Evolutionary conservation across 805 yeast genomes (phyloP).

Genomic region (Spathaspora sp.): DNA sequence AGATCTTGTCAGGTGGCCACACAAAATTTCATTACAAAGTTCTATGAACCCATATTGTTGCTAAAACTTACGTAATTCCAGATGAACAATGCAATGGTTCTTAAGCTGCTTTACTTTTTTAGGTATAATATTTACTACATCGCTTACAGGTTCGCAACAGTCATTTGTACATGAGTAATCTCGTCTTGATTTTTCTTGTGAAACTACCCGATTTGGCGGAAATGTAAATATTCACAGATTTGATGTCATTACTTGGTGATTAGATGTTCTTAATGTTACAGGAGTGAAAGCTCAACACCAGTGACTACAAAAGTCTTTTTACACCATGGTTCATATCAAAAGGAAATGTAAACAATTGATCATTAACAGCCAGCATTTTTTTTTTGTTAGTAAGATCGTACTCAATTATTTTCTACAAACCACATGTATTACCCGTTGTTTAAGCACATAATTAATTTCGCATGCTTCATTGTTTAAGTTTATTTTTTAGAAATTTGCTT

Average conservation of each 20-base stretch:
- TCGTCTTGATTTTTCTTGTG: background rate
- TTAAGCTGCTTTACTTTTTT: too few species aligned
- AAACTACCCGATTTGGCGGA: background rate
- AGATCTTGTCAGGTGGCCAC: background rate
- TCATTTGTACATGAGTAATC: background rate
- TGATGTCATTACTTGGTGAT: background rate
- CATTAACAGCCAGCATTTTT: background rate
- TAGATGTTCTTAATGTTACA: background rate
- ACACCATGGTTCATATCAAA: background rate
- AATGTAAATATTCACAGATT: background rate
- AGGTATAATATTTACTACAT: background rate
- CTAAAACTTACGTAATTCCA: background rate
- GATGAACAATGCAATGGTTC: background rate
- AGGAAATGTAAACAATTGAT: background rate
- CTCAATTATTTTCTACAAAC: background rate
- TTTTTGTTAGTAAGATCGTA: background rate
- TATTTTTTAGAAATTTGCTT: background rate
- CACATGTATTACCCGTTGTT: background rate
- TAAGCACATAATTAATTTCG: background rate
- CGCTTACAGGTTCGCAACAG: background rate
- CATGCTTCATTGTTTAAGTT: background rate
- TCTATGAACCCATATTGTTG: background rate
- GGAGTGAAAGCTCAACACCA: background rate
- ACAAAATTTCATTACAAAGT: background rate
- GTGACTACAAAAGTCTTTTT: too few species aligned